A percentile compares a stretch with the other conserved stretches of the same genome.
These are phyloP conservation scores for Delitschia confertaspora DNA, from an alignment of 495 filamentous ascomycete genomes.

Conservation along the genomic window DNA sequence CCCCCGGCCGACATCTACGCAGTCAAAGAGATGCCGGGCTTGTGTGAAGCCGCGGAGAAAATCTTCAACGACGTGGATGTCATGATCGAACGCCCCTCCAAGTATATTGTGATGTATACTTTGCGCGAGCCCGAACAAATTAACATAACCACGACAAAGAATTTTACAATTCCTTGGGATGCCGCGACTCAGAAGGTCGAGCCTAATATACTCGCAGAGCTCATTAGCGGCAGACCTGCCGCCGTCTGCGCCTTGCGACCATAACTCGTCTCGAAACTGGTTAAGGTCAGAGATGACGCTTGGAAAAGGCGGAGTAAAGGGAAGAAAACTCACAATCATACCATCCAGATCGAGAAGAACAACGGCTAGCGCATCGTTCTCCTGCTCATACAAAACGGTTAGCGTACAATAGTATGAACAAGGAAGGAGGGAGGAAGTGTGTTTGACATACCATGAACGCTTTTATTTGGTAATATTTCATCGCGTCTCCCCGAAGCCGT, in stretches of 20 bases:
- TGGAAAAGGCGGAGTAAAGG: constrained; percentile 1
- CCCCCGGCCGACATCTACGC: constrained; percentile 62
- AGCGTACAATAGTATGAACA: not conserved
- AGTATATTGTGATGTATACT: constrained; percentile 48
- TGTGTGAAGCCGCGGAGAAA: constrained; percentile 73
- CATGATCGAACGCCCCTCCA: constrained; percentile 48
- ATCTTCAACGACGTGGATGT: constrained; percentile 47
- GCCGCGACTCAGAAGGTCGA: constrained; percentile 39
- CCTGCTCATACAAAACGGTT: too few relatives aligned
- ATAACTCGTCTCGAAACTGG: constrained; percentile 55
- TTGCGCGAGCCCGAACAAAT: constrained; percentile 56
- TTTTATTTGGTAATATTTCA: too few relatives aligned
- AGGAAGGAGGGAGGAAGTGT: not conserved
- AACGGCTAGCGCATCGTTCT: constrained; percentile 64
- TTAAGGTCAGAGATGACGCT: constrained; percentile 10
- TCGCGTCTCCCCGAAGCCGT: too few relatives aligned
- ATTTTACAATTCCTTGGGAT: constrained; percentile 50
- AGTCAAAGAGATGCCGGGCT: constrained; percentile 59
- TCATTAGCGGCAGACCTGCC: constrained; percentile 61
- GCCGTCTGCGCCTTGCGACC: constrained; percentile 57
- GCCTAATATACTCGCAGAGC: constrained; percentile 45
- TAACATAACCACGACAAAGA: constrained; percentile 59
- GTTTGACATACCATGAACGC: constrained; percentile 5
- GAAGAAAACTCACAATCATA: constrained; percentile 58
- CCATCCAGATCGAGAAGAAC: constrained; percentile 72